Base-by-base conservation (phyloP, 495 filamentous ascomycete genomes). In the Hyaloscypha finlandica region DNA sequence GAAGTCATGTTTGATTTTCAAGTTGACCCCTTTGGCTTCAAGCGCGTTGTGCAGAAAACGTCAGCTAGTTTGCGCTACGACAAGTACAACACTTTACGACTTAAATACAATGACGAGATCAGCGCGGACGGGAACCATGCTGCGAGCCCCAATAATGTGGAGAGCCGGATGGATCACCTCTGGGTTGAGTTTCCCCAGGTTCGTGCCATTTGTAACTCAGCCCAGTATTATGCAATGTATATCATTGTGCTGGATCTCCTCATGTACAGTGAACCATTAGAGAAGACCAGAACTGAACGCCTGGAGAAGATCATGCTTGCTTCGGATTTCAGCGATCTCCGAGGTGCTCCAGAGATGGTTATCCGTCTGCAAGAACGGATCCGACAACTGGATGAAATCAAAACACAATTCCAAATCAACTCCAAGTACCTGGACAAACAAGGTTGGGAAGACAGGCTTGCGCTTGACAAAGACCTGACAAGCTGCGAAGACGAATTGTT, bases 221-320 rank as follows among this genome's bases (percentile, higher is more conserved):
- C 89, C 56, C 93, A 98, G 76, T 99, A 99, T 77, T 98, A 94
- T 74, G 92, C 94, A 0, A 89, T 98, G 81, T 99, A 97, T 71
- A 92, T 97, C 77, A 99, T 99, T 68, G 93, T 97, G 12, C 82
- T 97, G 69, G 95, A 99, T 77, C 83, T 99, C 35, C 82, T 99
- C 61, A 87, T 99, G 69, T 99, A 97, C 75, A 96, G 86, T 73
- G 95, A 99, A 74, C 95, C 95, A 22, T 81, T 96, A 37, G 96
- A 99, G 78, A 99, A 99, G 80, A 92, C 95, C 20, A 85, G 95
- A 25, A 96, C 85, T 64, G 96, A 99, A 75, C 88, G 92, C 63
- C 80, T 99, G 11, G 95, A 99, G 76, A 97, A 96, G 82, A 99
- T 99, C 73, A 97, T 99, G 91, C 88, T 98, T 30, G 95, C 93